Percentiles rank a stretch among this genome's conserved stretches.
Conservation (phyloP, 176 grass and related monocot genomes). For the Dendrocalamus sinicus region DNA sequence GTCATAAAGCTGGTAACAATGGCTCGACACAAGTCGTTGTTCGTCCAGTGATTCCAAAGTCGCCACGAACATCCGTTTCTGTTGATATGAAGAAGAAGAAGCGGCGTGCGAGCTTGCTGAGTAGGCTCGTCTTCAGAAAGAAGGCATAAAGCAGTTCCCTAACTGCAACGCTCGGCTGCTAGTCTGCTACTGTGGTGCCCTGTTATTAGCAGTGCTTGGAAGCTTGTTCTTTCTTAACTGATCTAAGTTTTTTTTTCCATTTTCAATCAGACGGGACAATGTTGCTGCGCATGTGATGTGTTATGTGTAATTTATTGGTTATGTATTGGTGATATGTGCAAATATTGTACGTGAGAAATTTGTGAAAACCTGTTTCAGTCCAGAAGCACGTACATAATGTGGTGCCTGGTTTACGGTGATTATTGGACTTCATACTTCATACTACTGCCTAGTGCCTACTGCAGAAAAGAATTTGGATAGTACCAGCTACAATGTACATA, state of each 20-base stretch:
- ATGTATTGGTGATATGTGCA: not conserved
- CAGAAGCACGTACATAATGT: not conserved
- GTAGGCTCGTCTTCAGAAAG: slow-evolving; percentile 47
- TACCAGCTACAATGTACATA: not conserved
- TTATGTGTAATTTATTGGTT: not conserved
- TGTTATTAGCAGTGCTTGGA: not conserved
- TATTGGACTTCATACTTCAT: not conserved
- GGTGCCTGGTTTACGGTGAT: not conserved
- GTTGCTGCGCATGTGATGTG: not conserved
- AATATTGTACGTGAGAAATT: slow-evolving; percentile 18
- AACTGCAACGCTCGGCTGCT: not conserved
- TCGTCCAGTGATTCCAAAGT: slow-evolving; percentile 15
- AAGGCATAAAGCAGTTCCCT: slow-evolving; percentile 34
- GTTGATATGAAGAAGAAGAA: slow-evolving; percentile 47
- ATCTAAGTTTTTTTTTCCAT: not conserved
- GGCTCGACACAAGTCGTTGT: not conserved
- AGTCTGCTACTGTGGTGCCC: not conserved
- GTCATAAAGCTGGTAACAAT: slow-evolving; percentile 24
- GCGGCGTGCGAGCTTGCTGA: slow-evolving; percentile 41
- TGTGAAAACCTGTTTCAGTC: not conserved
- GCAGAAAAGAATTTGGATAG: not conserved
- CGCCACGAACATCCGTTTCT: not conserved
- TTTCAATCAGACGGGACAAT: not conserved
- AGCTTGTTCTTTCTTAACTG: not conserved
- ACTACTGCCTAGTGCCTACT: not conserved